Base-by-base conservation (phyloP, 192 early-diverging fungal genomes). In the Mortierella hygrophila region DNA sequence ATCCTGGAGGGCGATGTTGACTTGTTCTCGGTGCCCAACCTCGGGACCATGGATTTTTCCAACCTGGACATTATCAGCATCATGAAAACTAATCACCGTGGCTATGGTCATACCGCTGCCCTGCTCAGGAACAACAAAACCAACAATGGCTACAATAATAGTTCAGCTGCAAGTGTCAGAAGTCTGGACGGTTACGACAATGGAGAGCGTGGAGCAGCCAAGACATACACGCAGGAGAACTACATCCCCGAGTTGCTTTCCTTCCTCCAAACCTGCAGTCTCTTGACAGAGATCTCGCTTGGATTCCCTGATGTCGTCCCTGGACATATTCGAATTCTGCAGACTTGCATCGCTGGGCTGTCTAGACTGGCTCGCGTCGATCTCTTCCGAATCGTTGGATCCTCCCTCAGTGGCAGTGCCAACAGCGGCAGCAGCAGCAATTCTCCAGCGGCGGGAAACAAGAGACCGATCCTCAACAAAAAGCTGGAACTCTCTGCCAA, bases 401-500 rank as follows among this genome's bases (percentile, higher is more conserved):
- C 80, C 7, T 70, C 32, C 35, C 26, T 23, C 63, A 74, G n/a
- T 42, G 49, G 26, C 23, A 29, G 38, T 44, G 68, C 38, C 3
- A 40, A 7, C 49, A 40, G 16, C 49, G 57, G 21, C 20, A 54
- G 44, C 40, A 40, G 41, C 21, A 38, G 71, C 29, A 68, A 29
- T 29, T 37, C 32, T 4, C 15, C 40, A 18, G 40, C 38, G 3
- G 18, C 75, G 26, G 42, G 29, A 15, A 65, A 32, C 13, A 65
- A 65, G 60, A 65, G 60, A 65, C 60, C 60, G 4, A 11, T 65
- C 9, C 55, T 85, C n/a, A 80, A 80, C 32, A 75, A 57, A 18
- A 76, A 80, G 20, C 75, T 85, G 57, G 83, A 85, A n/a, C 60
- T 85, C 18, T 85, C 83, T 20, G 83, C 78, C 44, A 77, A 54